These are phyloP conservation scores for Melocanna baccifera DNA, from an alignment of 176 grass and related monocot species.

Conservation along the genomic window DNA sequence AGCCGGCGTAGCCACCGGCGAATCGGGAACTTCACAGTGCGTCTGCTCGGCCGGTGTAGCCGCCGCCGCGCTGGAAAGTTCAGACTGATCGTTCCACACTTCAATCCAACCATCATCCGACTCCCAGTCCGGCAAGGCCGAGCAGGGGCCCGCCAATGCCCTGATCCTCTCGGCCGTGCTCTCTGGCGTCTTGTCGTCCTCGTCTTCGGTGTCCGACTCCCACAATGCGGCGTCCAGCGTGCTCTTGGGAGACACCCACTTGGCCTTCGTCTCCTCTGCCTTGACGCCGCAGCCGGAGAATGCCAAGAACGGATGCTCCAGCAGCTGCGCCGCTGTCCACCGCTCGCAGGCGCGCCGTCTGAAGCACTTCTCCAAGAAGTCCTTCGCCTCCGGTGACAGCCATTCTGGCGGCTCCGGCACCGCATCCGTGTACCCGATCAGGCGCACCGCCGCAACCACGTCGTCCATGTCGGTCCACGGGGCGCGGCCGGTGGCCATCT, in stretches of 20 bases:
- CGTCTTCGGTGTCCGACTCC: slow-evolving; percentile 47
- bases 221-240: slow-evolving; percentile 59
- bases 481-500: slow-evolving; percentile 69
- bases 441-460: slow-evolving; percentile 46
- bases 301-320: slow-evolving; percentile 62
- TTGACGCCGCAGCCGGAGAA: slow-evolving; percentile 21
- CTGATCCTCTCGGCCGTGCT: slow-evolving; percentile 35
- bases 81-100: background rate
- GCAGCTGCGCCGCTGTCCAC: slow-evolving; percentile 58
- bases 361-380: slow-evolving; percentile 72
- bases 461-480: slow-evolving; percentile 47
- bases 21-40: background rate
- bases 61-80: background rate
- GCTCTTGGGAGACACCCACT: slow-evolving; percentile 86
- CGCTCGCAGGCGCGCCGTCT: slow-evolving; percentile 47
- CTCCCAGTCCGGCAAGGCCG: slow-evolving; percentile 44
- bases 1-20: background rate
- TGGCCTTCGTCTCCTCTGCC: slow-evolving; percentile 48
- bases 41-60: background rate
- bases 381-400: slow-evolving; percentile 57
- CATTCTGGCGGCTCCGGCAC: slow-evolving; percentile 47
- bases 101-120: slow-evolving; percentile 46
- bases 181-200: slow-evolving; percentile 16
- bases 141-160: background rate
- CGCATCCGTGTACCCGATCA: slow-evolving; percentile 67